These are phyloP conservation scores for Solanum bulbocastanum DNA, from an alignment of 257 asterid genomes.

Conservation along the genomic window DNA sequence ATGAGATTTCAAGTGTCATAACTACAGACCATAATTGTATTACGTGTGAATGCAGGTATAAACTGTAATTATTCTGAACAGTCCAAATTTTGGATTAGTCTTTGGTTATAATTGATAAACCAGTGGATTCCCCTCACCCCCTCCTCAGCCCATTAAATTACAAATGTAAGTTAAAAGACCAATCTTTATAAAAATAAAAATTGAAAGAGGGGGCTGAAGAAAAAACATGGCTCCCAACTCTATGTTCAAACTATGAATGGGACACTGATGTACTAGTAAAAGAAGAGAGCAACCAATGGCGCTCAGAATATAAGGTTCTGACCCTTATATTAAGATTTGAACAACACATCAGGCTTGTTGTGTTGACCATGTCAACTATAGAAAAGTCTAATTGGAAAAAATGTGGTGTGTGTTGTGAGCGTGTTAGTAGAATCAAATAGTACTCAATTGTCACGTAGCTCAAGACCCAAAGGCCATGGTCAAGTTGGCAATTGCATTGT, in stretches of 20 bases:
- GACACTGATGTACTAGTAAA: neutral
- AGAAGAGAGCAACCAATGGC: neutral
- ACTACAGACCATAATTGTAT: neutral
- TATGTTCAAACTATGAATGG: neutral
- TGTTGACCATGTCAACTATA: neutral
- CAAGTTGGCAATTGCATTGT: neutral
- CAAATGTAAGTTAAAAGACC: neutral
- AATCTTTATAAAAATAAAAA: neutral
- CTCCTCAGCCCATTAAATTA: neutral
- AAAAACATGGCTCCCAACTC: neutral
- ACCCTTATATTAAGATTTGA: neutral
- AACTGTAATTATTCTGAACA: neutral
- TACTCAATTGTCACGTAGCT: neutral
- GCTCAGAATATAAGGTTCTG: neutral
- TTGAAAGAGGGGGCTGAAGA: neutral
- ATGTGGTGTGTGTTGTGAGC: neutral
- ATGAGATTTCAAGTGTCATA: neutral
- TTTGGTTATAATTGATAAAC: neutral
- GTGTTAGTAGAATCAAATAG: neutral
- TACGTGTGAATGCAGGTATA: neutral
- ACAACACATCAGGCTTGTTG: neutral
- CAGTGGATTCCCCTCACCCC: neutral
- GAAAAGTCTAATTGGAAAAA: neutral
- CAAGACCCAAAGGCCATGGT: neutral
- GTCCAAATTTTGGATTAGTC: neutral